Conservation (phyloP, 148 eudicot species). For the Persicaria tinctoria region DNA sequence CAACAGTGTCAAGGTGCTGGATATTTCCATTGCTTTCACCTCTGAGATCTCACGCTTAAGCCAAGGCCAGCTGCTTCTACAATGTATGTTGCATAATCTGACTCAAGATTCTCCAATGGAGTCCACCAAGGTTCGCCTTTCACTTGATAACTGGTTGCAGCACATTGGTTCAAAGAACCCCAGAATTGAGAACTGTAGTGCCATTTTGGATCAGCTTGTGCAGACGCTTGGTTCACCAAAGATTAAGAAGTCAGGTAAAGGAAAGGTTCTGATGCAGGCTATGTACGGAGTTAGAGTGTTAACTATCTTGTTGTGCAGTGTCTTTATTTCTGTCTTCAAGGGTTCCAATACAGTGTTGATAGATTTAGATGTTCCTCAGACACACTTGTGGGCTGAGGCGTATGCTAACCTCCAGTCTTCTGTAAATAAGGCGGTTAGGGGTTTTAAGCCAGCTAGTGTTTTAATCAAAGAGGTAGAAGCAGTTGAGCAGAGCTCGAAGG, state of each 20-base stretch:
- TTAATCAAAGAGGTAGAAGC: conserved; percentile 60
- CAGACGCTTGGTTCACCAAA: conserved; percentile 61
- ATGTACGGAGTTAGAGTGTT: conserved; percentile 78
- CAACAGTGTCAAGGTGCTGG: conserved; percentile 73
- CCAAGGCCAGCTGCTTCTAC: conserved; percentile 67
- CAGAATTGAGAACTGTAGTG: conserved; percentile 50
- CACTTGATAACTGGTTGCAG: conserved; percentile 69
- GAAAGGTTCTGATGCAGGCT: conserved; percentile 75
- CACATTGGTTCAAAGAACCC: conserved; percentile 46
- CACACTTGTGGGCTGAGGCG: conserved; percentile 61
- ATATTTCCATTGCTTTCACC: conserved; percentile 62
- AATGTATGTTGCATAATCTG: conserved; percentile 41
- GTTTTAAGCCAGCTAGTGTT: neutral
- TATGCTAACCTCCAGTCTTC: conserved; percentile 46
- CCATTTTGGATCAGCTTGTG: conserved; percentile 41
- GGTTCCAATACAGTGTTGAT: conserved; percentile 47
- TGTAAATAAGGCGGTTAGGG: conserved; percentile 51
- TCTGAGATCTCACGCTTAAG: conserved; percentile 63
- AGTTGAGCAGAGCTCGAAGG: conserved; percentile 35
- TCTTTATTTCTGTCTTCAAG: conserved; percentile 57
- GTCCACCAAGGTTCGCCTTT: conserved; percentile 36
- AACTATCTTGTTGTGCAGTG: conserved; percentile 52
- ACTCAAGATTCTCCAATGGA: conserved; percentile 26
- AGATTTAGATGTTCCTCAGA: conserved; percentile 39
- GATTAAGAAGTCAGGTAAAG: conserved; percentile 75